Evolutionary conservation across 1,284 basidiomycete genomes (phyloP).

Genomic region (Ustilago tritici): DNA sequence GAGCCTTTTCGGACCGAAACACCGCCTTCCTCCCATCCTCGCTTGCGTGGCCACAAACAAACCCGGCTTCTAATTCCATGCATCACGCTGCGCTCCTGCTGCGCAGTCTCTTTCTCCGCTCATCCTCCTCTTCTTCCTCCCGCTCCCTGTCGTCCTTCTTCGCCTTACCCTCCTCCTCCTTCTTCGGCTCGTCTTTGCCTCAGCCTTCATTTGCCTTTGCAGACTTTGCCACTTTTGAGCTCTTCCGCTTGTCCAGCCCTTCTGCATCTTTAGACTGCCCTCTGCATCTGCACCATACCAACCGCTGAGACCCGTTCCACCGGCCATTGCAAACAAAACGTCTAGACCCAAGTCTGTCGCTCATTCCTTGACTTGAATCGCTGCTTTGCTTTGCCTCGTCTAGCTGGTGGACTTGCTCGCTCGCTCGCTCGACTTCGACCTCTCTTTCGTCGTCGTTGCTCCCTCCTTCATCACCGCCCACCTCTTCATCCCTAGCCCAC

Average conservation of each 20-base stretch:
- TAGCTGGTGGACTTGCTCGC: background rate
- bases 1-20: background rate
- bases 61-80: constrained; percentile 41
- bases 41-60: constrained; percentile 38
- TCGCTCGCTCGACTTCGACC: background rate
- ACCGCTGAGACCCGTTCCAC: background rate
- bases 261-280: background rate
- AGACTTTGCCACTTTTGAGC: background rate
- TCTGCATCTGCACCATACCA: constrained; percentile 3
- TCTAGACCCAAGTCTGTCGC: constrained; percentile 11
- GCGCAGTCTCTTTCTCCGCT: constrained; percentile 1
- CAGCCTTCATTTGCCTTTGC: background rate
- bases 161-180: background rate
- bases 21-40: constrained; percentile 6
- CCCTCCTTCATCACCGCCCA: background rate
- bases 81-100: constrained; percentile 21
- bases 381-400: background rate
- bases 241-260: background rate
- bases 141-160: background rate
- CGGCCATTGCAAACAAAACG: constrained; percentile 5
- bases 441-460: background rate
- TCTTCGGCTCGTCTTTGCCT: background rate
- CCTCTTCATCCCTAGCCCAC: background rate
- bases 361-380: background rate
- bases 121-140: constrained; percentile 6